These are phyloP conservation scores for Tulasnella calospora DNA, from an alignment of 768 basidiomycete species.

Conservation along the genomic window DNA sequence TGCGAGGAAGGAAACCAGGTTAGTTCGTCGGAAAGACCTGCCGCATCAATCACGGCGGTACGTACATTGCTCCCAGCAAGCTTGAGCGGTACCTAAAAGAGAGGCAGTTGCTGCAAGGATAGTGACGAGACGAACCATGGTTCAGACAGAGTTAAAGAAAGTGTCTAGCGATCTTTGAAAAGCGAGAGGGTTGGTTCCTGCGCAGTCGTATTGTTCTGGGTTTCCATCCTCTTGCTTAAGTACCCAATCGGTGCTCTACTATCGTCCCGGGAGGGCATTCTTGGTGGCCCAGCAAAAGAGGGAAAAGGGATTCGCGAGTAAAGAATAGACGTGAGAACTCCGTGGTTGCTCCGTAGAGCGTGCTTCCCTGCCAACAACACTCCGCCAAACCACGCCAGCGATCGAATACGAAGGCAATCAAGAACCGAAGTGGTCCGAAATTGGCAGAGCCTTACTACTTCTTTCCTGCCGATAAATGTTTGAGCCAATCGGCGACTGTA, in stretches of 20 bases:
- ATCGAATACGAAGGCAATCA: background rate
- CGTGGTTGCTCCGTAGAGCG: background rate
- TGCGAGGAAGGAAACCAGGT: background rate
- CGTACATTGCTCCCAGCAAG: slow-evolving; percentile 21
- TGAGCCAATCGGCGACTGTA: background rate
- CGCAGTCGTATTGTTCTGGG: background rate
- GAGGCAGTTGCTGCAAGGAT: background rate
- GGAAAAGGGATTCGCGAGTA: background rate
- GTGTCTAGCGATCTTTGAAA: background rate
- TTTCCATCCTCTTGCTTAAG: background rate
- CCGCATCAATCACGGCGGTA: background rate
- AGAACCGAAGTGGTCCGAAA: background rate
- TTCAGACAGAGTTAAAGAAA: background rate
- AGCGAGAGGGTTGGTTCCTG: background rate
- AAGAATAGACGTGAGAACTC: background rate
- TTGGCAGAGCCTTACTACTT: background rate
- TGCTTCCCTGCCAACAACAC: background rate
- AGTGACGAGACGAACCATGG: background rate
- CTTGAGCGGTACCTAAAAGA: background rate
- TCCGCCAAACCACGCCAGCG: background rate
- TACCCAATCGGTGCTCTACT: background rate
- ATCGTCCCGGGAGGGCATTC: background rate
- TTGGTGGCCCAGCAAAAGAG: background rate
- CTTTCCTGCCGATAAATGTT: background rate
- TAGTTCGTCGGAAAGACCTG: background rate